A percentile compares a stretch with the other conserved stretches of the same genome.
These are phyloP conservation scores for Schwanniomyces yamadae DNA, from an alignment of 805 yeast genomes.

Conservation along the genomic window DNA sequence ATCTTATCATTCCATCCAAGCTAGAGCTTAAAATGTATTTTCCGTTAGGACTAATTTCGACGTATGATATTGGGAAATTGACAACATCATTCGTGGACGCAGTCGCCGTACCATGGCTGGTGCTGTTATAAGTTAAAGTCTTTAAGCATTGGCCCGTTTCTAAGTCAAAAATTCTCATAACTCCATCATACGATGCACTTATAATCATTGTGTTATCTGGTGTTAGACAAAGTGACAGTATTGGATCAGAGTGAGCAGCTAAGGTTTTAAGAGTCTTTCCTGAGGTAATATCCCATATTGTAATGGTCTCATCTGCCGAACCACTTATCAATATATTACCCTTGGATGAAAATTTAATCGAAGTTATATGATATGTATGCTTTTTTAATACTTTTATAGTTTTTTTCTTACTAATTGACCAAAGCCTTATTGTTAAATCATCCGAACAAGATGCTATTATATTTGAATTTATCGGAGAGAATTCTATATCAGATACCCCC, in stretches of 20 bases:
- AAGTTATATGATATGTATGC: slow-evolving; percentile 82
- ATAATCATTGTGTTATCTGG: slow-evolving; percentile 80
- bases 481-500: slow-evolving; percentile 74
- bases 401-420: slow-evolving; percentile 56
- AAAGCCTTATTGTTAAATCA: slow-evolving; percentile 74
- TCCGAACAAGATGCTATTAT: slow-evolving; percentile 84
- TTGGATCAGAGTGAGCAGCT: slow-evolving; percentile 92
- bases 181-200: slow-evolving; percentile 89
- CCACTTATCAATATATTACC: slow-evolving; percentile 82
- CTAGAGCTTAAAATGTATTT: slow-evolving; percentile 75
- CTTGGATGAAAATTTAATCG: slow-evolving; percentile 65
- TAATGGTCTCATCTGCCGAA: slow-evolving; percentile 85
- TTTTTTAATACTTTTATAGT: slow-evolving; percentile 57
- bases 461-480: slow-evolving; percentile 67
- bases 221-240: slow-evolving; percentile 69
- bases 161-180: slow-evolving; percentile 85
- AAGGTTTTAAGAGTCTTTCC: slow-evolving; percentile 74
- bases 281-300: slow-evolving; percentile 80
- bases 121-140: slow-evolving; percentile 75
- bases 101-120: slow-evolving; percentile 58
- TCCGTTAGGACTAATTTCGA: slow-evolving; percentile 77
- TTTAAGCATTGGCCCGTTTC: slow-evolving; percentile 89
- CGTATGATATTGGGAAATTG: slow-evolving; percentile 71
- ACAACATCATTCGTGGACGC: slow-evolving; percentile 52
- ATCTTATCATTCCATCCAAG: slow-evolving; percentile 70